phyloP scores from a whole-genome alignment of 768 basidiomycete genomes.

The Tulasnella sp. region DNA sequence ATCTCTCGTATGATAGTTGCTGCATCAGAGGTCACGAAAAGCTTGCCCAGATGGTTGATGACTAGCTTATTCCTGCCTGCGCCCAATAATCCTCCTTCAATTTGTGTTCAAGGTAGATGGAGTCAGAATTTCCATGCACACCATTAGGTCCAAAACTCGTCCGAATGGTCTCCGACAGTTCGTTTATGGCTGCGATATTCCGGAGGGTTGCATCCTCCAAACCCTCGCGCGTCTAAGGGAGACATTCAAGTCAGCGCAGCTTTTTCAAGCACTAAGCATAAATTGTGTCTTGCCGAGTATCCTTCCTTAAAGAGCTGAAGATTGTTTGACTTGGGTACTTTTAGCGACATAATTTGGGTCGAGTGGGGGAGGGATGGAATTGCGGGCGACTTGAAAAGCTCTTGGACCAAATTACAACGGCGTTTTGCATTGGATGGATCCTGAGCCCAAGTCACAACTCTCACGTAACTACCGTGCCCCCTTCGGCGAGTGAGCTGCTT shows the following conservation, averaged over 20 bases:
- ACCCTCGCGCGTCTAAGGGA: conserved; percentile 67
- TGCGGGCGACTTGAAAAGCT: too few species aligned
- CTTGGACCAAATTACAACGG: too few species aligned
- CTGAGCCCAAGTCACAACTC: too few species aligned
- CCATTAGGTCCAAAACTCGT: conserved; percentile 97
- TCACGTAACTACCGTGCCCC: too few species aligned
- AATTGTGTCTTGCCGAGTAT: conserved; percentile 56
- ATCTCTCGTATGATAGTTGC: conserved; percentile 97
- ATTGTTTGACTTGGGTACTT: conserved; percentile 82
- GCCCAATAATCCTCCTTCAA: neutral
- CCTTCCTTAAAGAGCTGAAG: conserved; percentile 95
- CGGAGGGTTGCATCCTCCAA: conserved; percentile 95
- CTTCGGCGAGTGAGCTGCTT: too few species aligned
- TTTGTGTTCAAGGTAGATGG: neutral
- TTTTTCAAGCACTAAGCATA: neutral
- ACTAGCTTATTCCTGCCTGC: conserved; percentile 91
- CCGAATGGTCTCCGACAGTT: conserved; percentile 87
- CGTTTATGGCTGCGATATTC: conserved; percentile 92
- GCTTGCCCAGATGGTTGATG: conserved; percentile 90
- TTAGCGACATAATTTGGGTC: conserved; percentile 59
- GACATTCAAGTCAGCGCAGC: too few species aligned
- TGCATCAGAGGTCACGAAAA: conserved; percentile 98
- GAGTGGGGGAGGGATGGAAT: too few species aligned
- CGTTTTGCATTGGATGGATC: too few species aligned
- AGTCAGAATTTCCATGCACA: conserved; percentile 28